These are phyloP conservation scores for Neonectria coccinea DNA, from an alignment of 2,329 filamentous ascomycete species.

Conservation along the genomic window DNA sequence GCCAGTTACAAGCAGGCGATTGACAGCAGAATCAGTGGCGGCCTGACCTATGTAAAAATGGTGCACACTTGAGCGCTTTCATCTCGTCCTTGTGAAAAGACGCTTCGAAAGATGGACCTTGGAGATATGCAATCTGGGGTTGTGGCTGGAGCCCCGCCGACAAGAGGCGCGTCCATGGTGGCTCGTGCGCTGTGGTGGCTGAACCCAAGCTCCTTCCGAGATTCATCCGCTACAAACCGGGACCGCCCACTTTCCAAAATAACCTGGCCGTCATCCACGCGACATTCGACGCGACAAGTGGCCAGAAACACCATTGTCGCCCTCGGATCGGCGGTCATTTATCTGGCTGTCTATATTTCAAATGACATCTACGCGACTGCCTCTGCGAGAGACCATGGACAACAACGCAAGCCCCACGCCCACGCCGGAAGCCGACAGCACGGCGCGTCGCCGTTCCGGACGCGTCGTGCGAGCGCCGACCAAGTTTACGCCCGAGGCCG, in stretches of 20 bases:
- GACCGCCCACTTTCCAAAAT: slow-evolving; percentile 44
- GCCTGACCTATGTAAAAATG: background rate
- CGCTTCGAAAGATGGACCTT: slow-evolving; percentile 16
- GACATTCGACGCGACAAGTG: slow-evolving; percentile 48
- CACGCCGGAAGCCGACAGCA: slow-evolving; percentile 63
- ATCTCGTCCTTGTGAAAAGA: slow-evolving; percentile 8
- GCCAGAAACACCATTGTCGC: slow-evolving; percentile 46
- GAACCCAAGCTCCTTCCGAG: slow-evolving; percentile 31
- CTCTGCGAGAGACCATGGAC: slow-evolving; percentile 58
- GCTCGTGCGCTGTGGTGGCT: slow-evolving; percentile 31
- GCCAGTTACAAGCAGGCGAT: slow-evolving; percentile 1
- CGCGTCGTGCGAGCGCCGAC: slow-evolving; percentile 71
- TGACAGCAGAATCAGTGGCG: background rate
- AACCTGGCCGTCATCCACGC: slow-evolving; percentile 44
- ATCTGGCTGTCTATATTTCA: slow-evolving; percentile 31
- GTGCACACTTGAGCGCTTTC: slow-evolving; percentile 1
- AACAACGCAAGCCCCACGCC: slow-evolving; percentile 66
- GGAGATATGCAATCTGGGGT: slow-evolving; percentile 31
- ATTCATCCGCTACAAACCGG: slow-evolving; percentile 41
- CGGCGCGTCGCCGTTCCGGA: slow-evolving; percentile 74
- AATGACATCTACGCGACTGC: slow-evolving; percentile 40
- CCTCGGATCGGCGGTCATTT: slow-evolving; percentile 44
- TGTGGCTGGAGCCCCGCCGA: slow-evolving; percentile 37
- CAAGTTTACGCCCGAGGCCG: slow-evolving; percentile 68
- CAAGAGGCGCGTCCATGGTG: slow-evolving; percentile 21